A percentile compares a stretch with the other conserved stretches of the same genome.
Evolutionary conservation across 495 filamentous ascomycete genomes (phyloP).

Genomic region (Pseudoneurospora amorphoporcata): DNA sequence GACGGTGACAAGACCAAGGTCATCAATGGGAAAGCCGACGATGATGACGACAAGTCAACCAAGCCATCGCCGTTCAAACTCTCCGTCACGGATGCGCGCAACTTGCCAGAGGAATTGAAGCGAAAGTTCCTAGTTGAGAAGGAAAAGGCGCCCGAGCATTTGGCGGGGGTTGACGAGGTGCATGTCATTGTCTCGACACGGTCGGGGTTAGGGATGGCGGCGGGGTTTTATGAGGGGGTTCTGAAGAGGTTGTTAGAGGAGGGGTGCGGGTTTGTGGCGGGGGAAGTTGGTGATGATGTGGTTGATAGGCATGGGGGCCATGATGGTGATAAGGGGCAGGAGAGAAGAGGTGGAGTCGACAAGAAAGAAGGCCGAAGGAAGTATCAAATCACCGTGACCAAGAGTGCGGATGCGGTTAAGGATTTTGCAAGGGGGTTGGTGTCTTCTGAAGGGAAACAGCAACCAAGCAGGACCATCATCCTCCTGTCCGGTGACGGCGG

Average conservation of each 20-base stretch:
- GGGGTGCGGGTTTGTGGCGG: conserved; percentile 3
- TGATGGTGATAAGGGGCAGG: background rate
- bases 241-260: conserved; percentile 46
- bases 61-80: conserved; percentile 19
- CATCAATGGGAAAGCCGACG: background rate
- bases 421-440: conserved; percentile 46
- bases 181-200: conserved; percentile 63
- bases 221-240: conserved; percentile 42
- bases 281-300: background rate
- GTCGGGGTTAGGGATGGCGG: conserved; percentile 59
- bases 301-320: background rate
- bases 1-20: background rate
- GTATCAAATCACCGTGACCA: conserved; percentile 47
- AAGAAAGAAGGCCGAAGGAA: conserved; percentile 1
- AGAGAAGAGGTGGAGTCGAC: background rate
- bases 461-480: conserved; percentile 44
- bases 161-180: conserved; percentile 26
- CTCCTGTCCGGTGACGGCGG: conserved; percentile 84
- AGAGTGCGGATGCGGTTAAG: conserved; percentile 46
- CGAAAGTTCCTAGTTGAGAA: conserved; percentile 17
- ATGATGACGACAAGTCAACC: background rate
- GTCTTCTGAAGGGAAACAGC: conserved; percentile 23
- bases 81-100: conserved; percentile 5
- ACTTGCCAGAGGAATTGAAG: conserved; percentile 24
- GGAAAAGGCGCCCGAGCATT: conserved; percentile 21